Percentiles rank a stretch among this genome's conserved stretches.
phyloP scores from a whole-genome alignment of 805 yeast genomes.

The Zygosaccharomyces pseudorouxii region DNA sequence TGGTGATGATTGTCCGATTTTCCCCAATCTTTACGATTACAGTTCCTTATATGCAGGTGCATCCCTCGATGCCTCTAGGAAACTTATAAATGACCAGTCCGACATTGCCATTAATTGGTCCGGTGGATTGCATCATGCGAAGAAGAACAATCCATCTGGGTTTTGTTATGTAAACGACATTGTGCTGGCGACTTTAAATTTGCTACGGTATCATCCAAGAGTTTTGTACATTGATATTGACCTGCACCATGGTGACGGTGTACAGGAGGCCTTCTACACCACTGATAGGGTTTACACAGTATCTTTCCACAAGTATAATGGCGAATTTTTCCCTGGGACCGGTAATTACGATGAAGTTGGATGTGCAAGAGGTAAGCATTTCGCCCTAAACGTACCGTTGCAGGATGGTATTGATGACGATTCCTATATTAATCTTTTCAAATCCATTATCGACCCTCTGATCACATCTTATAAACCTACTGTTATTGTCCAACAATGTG shows the following conservation, averaged over 20 bases:
- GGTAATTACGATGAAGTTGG: constrained; percentile 84
- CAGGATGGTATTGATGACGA: constrained; percentile 93
- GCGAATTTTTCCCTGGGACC: constrained; percentile 91
- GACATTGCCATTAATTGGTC: constrained; percentile 92
- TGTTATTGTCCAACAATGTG: constrained; percentile 96
- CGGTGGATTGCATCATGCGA: constrained; percentile 92
- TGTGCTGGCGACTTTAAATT: constrained; percentile 74
- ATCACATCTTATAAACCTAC: constrained; percentile 86
- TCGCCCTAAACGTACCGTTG: constrained; percentile 79
- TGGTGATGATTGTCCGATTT: constrained; percentile 90
- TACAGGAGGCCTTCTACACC: constrained; percentile 88
- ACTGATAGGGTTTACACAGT: constrained; percentile 89
- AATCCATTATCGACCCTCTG: constrained; percentile 84
- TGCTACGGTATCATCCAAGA: constrained; percentile 77
- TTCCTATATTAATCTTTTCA: constrained; percentile 42
- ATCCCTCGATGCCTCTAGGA: constrained; percentile 83
- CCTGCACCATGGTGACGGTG: constrained; percentile 94
- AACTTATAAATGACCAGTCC: constrained; percentile 73
- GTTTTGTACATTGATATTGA: constrained; percentile 87
- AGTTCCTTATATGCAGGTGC: constrained; percentile 84
- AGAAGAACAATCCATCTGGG: constrained; percentile 84
- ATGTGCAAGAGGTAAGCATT: constrained; percentile 77
- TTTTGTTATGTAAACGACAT: constrained; percentile 90
- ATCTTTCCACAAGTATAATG: constrained; percentile 83
- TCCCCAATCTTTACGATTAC: constrained; percentile 72